Base-by-base conservation (phyloP, 176 grass and related monocot genomes). In the Stipa capillata region DNA sequence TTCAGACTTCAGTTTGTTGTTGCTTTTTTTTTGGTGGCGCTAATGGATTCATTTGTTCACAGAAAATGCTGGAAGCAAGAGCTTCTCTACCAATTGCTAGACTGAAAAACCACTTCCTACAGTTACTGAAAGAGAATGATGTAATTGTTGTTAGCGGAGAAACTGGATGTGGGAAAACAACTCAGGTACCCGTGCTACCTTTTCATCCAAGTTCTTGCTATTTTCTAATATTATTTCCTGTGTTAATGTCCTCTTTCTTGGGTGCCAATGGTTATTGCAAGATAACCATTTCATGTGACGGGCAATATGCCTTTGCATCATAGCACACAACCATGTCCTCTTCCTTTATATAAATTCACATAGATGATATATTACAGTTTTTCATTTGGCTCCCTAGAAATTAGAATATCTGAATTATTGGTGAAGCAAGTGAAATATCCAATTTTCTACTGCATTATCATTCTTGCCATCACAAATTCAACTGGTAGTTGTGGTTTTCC, bases 121-220 rank as follows among this genome's bases (percentile, higher is more conserved):
- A 88, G 29, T 85, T 94, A 54, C 77, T 97, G 60, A 75, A 85
- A 84, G 91, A 92, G 72, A 90, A 92, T 74, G 87, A 97, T 80
- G 87, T 97, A 70, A 90, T 94, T 69, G 89, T 97, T 90, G 91
- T 97, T 84, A 86, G 89, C 56, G 94, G 94, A 21, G 94, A 97
- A 94, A 97, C 94, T 63, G 94, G 94, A 63, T 97, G 94, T 64
- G 94, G 94, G 59, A 97, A 97, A 92, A 97, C 94, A 84, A 97
- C 94, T 74, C 94, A 97, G 94, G 94, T 92, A 88, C 35, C 33
- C 63, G 4, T 45, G 47, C 70, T 53, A 50, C 64, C 47, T 78
- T 81, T 62, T 69, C 45, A 48, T 67, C 83, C 29, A 59, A 74
- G 48, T 55, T 10, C 41, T 49, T 64, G 18, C 54, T 74, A 34